Evolutionary conservation across 805 yeast species (phyloP), one percentile per base, ranked within the genome.

Genomic region (Wickerhamiella vanderwaltii): DNA sequence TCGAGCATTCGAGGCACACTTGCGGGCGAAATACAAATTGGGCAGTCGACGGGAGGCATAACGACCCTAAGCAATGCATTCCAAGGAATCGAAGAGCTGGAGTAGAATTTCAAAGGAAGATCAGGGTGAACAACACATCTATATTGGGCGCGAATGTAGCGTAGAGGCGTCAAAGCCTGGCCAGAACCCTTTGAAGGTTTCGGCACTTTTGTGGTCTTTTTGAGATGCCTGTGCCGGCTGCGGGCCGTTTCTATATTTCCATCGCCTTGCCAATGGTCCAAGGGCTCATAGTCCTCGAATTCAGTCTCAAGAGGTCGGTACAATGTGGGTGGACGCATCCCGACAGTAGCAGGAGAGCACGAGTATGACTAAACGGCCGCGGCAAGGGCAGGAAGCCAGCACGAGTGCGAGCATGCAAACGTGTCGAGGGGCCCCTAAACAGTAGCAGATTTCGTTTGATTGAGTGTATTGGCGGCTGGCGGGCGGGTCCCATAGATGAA

Each of bases 1-100:
- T 77, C 71, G 22, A 85, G 77, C 97, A 91, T 93, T 43, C 97
- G 66, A 2, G 98, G 96, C 0, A 96, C 95, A 13, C 81, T 72
- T 11, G 91, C 82, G 11, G 76, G 77, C 39, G 84, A 70, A 11
- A 91, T 64, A 58, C 99, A 91, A 20, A 91, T 88, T 0, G 98
- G 97, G 56, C 99, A 91, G 29, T 77, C 76, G 18, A 67, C 58
- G 1, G 79, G 78, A 46, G 70, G 73, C 11, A 88, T 79, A 1
- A 75, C 78, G n/a, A 88, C 84, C 37, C 95, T 66, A 24, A 79
- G 58, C 4, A 91, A 75, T 29, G 72, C 66, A 3, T 66, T 65
- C 45, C 72, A 68, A 12, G 77, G 72, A 2, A 88, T 63, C 74
- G 35, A 28, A 45, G 48, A 88, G 7, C 72, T 62, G 19, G 62